These are phyloP conservation scores for Chiua virens DNA, from an alignment of 768 basidiomycete genomes.

Conservation along the genomic window DNA sequence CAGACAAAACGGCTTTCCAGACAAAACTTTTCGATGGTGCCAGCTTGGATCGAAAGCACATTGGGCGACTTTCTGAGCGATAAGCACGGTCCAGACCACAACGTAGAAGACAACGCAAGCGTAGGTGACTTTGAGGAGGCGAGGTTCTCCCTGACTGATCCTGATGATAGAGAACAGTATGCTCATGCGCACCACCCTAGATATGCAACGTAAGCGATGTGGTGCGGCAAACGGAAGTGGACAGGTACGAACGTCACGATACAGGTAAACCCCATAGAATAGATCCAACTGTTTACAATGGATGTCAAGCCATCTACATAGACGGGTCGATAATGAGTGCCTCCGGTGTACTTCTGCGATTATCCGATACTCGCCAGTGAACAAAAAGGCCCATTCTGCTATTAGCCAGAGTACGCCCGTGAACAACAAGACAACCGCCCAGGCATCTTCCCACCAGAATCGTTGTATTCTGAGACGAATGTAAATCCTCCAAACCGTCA, in stretches of 20 bases:
- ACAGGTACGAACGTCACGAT: slow-evolving; percentile 6
- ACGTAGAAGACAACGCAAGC: slow-evolving; percentile 7
- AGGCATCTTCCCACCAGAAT: slow-evolving; percentile 22
- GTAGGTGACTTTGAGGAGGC: slow-evolving; percentile 9
- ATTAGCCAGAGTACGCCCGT: slow-evolving; percentile 11
- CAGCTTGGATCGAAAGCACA: slow-evolving; percentile 10
- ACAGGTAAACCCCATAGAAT: slow-evolving; percentile 7
- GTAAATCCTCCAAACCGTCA: slow-evolving; percentile 18
- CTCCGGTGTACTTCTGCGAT: not conserved
- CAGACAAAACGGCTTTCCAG: slow-evolving; percentile 11
- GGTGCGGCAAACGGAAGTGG: not conserved
- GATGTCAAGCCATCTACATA: slow-evolving; percentile 8
- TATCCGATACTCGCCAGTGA: slow-evolving; percentile 1
- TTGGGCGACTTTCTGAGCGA: slow-evolving; percentile 4
- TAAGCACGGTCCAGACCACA: slow-evolving; percentile 4
- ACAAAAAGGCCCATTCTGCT: slow-evolving; percentile 9
- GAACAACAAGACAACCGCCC: slow-evolving; percentile 11
- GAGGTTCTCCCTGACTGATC: slow-evolving; percentile 3
- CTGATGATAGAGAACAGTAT: slow-evolving; percentile 21
- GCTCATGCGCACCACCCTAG: slow-evolving; percentile 19
- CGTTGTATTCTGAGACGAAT: slow-evolving; percentile 15
- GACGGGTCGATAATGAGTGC: not conserved
- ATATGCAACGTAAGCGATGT: not conserved
- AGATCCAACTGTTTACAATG: slow-evolving; percentile 8
- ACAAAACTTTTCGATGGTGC: not conserved